A percentile compares a stretch with the other conserved stretches of the same genome.
These are phyloP conservation scores for Pseudotulostoma volvatum DNA, from an alignment of 495 filamentous ascomycete species.

Conservation along the genomic window DNA sequence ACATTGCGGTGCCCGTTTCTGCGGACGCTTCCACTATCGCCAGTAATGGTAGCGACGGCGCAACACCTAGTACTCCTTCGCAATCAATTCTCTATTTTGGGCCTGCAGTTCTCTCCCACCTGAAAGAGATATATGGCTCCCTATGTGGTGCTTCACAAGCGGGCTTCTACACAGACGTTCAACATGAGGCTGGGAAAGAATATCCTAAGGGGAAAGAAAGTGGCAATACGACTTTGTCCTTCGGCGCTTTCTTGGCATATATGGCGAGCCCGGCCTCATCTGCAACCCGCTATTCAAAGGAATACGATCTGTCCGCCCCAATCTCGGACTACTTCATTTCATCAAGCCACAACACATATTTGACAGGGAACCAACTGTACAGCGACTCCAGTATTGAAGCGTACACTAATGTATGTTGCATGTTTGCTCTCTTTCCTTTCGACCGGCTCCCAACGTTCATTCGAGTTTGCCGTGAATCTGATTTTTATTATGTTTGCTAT, in stretches of 20 bases:
- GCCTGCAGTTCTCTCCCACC: slow-evolving; percentile 13
- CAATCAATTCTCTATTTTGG: slow-evolving; percentile 11
- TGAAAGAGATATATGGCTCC: slow-evolving; percentile 20
- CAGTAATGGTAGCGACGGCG: background rate
- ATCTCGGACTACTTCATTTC: slow-evolving; percentile 81
- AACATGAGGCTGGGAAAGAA: no score
- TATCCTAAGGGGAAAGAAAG: background rate
- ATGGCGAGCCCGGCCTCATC: slow-evolving; percentile 41
- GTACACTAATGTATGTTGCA: slow-evolving; percentile 55
- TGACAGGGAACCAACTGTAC: slow-evolving; percentile 82
- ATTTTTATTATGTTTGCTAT: no score
- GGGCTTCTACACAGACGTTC: no score
- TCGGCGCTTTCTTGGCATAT: slow-evolving; percentile 39
- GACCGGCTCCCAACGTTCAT: no score
- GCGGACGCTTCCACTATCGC: background rate
- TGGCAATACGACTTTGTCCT: slow-evolving; percentile 15
- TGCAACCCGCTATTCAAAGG: slow-evolving; percentile 18
- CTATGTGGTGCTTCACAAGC: slow-evolving; percentile 4
- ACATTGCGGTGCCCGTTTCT: background rate
- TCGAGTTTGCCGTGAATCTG: no score
- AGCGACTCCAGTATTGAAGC: slow-evolving; percentile 65
- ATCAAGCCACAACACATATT: slow-evolving; percentile 89
- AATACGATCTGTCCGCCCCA: slow-evolving; percentile 43
- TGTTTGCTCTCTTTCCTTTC: no score
- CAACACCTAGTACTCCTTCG: background rate